These are phyloP conservation scores for Nitzschia sp. DNA, from an alignment of 108 stramenopile species.

Conservation along the genomic window DNA sequence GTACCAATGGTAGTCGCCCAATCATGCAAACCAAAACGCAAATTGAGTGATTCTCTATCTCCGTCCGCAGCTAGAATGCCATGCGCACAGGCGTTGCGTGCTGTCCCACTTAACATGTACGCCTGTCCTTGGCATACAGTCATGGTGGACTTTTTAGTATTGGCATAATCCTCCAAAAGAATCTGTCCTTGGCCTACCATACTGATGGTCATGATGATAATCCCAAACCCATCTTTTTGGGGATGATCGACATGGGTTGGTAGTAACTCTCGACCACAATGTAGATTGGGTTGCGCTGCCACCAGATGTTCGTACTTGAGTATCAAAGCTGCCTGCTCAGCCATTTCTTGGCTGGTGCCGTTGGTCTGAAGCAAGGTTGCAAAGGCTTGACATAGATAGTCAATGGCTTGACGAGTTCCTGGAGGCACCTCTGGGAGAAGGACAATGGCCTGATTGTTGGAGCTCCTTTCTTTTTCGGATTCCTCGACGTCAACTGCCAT, in stretches of 20 bases:
- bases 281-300: slow-evolving; percentile 55
- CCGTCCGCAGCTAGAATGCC: slow-evolving; percentile 31
- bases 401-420: slow-evolving; percentile 27
- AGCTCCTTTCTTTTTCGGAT: slow-evolving; percentile 13
- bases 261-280: slow-evolving; percentile 36
- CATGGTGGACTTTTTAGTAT: slow-evolving; percentile 18
- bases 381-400: slow-evolving; percentile 18
- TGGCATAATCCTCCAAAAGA: slow-evolving; percentile 11
- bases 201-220: slow-evolving; percentile 47
- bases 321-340: neutral
- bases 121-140: slow-evolving; percentile 20
- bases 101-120: slow-evolving; percentile 35
- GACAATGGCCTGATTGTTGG: slow-evolving; percentile 38
- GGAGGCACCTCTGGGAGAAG: slow-evolving; percentile 20
- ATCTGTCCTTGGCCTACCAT: slow-evolving; percentile 27
- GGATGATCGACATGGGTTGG: slow-evolving; percentile 53
- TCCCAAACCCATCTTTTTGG: slow-evolving; percentile 47
- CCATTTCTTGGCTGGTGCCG: neutral
- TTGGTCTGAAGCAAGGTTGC: neutral
- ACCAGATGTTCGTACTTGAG: slow-evolving; percentile 22
- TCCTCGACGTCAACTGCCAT: neutral
- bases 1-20: neutral
- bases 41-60: slow-evolving; percentile 40
- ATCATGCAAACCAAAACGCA: slow-evolving; percentile 46
- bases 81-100: slow-evolving; percentile 40